Evolutionary conservation across 1,139 yeast genomes (phyloP).

Genomic region (Hyphopichia fennica): DNA sequence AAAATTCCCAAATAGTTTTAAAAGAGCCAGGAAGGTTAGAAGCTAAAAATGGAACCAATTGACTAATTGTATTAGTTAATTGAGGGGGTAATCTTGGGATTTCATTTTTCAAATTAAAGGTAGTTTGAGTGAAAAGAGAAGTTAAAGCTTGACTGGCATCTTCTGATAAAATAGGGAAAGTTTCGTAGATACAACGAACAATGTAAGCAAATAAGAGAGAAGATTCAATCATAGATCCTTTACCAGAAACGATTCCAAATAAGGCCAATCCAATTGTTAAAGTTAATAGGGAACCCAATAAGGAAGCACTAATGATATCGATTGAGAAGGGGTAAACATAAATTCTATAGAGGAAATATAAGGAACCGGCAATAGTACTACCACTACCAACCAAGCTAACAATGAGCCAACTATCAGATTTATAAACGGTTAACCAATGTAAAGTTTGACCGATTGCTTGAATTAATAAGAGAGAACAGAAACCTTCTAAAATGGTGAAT

Average conservation of each 20-base stretch:
- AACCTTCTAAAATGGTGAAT: conserved; percentile 88
- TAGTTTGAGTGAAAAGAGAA: conserved; percentile 38
- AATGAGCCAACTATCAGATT: conserved; percentile 80
- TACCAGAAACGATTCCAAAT: conserved; percentile 79
- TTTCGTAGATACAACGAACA: conserved; percentile 87
- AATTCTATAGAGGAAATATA: conserved; percentile 79
- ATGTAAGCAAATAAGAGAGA: conserved; percentile 85
- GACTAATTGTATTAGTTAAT: conserved; percentile 37
- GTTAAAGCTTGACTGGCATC: conserved; percentile 44
- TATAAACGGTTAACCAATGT: conserved; percentile 65
- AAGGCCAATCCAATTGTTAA: conserved; percentile 72
- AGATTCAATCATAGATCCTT: conserved; percentile 87
- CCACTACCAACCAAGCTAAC: conserved; percentile 74
- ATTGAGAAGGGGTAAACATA: conserved; percentile 74
- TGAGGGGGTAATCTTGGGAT: conserved; percentile 43
- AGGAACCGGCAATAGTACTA: conserved; percentile 68
- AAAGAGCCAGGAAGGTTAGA: conserved; percentile 58
- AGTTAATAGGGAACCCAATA: conserved; percentile 83
- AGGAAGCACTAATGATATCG: conserved; percentile 73
- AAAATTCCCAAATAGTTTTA: conserved; percentile 68
- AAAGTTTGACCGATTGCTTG: conserved; percentile 89
- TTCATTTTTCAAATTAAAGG: conserved; percentile 37
- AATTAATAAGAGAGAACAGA: conserved; percentile 82
- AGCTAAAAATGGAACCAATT: conserved; percentile 47
- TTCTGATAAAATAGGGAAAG: conserved; percentile 77